phyloP scores from a whole-genome alignment of 768 basidiomycete species.

The Nevesoporus exiguus region DNA sequence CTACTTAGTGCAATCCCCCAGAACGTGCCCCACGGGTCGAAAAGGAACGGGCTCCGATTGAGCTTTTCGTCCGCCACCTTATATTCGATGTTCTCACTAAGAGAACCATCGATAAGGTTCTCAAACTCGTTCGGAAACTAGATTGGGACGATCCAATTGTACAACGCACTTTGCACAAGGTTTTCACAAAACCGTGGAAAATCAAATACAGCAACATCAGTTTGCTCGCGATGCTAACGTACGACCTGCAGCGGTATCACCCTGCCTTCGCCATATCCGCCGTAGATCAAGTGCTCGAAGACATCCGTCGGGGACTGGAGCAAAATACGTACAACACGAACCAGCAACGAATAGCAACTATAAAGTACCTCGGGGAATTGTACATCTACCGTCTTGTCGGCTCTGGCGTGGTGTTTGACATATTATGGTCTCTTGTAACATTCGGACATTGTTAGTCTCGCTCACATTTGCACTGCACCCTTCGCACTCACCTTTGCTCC shows the following conservation, averaged over 20 bases:
- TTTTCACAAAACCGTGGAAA: slow-evolving; percentile 99
- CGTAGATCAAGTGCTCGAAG: slow-evolving; percentile 93
- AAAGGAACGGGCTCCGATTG: slow-evolving; percentile 81
- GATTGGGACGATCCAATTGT: slow-evolving; percentile 84
- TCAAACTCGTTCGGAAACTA: slow-evolving; percentile 88
- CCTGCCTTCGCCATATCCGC: slow-evolving; percentile 84
- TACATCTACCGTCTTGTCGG: slow-evolving; percentile 94
- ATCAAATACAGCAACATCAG: slow-evolving; percentile 89
- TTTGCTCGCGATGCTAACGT: slow-evolving; percentile 89
- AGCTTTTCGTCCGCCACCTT: slow-evolving; percentile 94
- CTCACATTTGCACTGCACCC: not conserved
- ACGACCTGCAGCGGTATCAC: slow-evolving; percentile 91
- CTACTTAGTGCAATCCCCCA: slow-evolving; percentile 86
- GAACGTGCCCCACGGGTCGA: slow-evolving; percentile 84
- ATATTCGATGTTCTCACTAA: slow-evolving; percentile 90
- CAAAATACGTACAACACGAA: slow-evolving; percentile 94
- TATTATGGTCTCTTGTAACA: slow-evolving; percentile 89
- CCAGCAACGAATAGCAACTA: slow-evolving; percentile 84
- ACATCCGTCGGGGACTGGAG: slow-evolving; percentile 86
- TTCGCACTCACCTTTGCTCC: slow-evolving; percentile 11
- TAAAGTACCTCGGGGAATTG: slow-evolving; percentile 95
- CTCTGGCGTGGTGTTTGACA: slow-evolving; percentile 89
- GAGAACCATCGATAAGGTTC: slow-evolving; percentile 93
- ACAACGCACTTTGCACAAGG: slow-evolving; percentile 68
- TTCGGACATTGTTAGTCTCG: slow-evolving; percentile 87